Conservation (phyloP, 495 filamentous ascomycete genomes). For the Neurospora sp. region DNA sequence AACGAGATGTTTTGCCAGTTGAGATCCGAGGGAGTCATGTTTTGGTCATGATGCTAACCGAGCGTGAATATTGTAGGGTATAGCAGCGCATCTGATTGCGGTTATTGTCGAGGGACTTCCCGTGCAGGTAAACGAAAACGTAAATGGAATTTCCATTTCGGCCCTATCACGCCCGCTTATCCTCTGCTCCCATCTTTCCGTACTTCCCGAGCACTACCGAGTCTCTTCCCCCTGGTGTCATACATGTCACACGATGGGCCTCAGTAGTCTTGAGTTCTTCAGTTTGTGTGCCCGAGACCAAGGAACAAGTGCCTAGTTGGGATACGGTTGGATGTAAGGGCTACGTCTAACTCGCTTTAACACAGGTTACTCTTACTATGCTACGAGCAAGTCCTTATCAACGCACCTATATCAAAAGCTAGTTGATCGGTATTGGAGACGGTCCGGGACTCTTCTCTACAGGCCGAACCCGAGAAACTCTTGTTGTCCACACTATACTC, state of each 20-base stretch:
- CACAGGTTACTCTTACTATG: conserved; percentile 78
- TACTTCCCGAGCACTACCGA: not conserved
- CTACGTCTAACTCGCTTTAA: conserved; percentile 9
- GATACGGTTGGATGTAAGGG: not conserved
- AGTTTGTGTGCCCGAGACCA: not conserved
- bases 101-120: conserved; percentile 38
- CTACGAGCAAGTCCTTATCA: conserved; percentile 55
- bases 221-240: not conserved
- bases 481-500: conserved; percentile 94
- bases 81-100: conserved; percentile 38
- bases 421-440: conserved; percentile 82
- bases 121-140: conserved; percentile 34
- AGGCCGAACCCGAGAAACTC: conserved; percentile 73
- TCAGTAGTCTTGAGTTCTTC: not conserved
- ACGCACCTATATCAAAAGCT: conserved; percentile 70
- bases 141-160: conserved; percentile 14
- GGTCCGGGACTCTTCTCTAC: conserved; percentile 78
- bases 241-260: not conserved
- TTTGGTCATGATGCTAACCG: not conserved
- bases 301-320: not conserved
- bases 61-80: conserved; percentile 26
- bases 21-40: not conserved
- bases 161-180: not conserved
- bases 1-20: not conserved
- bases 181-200: not conserved